Conservation (phyloP, 108 stramenopile genomes). For the Skeletonema costatum region DNA sequence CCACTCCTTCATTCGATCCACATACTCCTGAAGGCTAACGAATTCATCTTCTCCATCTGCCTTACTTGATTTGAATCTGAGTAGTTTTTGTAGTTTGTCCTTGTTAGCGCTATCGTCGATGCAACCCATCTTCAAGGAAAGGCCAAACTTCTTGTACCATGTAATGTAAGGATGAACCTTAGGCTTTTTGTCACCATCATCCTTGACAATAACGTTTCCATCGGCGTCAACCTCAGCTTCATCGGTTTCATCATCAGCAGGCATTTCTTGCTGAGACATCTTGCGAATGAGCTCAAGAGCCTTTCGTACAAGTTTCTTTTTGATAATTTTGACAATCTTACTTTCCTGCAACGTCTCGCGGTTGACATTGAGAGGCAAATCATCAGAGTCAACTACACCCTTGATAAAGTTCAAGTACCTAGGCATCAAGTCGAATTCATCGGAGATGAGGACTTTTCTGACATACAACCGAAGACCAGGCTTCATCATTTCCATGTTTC, state of each 20-base stretch:
- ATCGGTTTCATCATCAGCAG: slow-evolving; percentile 51
- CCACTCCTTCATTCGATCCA: slow-evolving; percentile 97
- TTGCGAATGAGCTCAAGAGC: slow-evolving; percentile 93
- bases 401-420: slow-evolving; percentile 93
- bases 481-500: slow-evolving; percentile 48
- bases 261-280: slow-evolving; percentile 61
- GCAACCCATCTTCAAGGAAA: slow-evolving; percentile 95
- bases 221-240: slow-evolving; percentile 68
- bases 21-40: slow-evolving; percentile 89
- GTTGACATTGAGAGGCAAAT: slow-evolving; percentile 99
- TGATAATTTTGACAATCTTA: slow-evolving; percentile 97
- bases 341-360: slow-evolving; percentile 98
- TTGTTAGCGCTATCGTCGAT: slow-evolving; percentile 97
- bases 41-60: slow-evolving; percentile 72
- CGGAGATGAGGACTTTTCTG: slow-evolving; percentile 97
- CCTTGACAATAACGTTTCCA: slow-evolving; percentile 56
- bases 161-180: slow-evolving; percentile 81
- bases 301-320: slow-evolving; percentile 99
- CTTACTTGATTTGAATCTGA: slow-evolving; percentile 93
- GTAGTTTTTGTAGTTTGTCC: slow-evolving; percentile 90
- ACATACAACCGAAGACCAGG: slow-evolving; percentile 91
- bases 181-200: slow-evolving; percentile 55
- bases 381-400: slow-evolving; percentile 99
- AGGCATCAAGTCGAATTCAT: slow-evolving; percentile 98
- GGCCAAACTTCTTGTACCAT: slow-evolving; percentile 96